These are phyloP conservation scores for Sporisorium graminicola DNA, from an alignment of 1,284 basidiomycete species.

Conservation along the genomic window DNA sequence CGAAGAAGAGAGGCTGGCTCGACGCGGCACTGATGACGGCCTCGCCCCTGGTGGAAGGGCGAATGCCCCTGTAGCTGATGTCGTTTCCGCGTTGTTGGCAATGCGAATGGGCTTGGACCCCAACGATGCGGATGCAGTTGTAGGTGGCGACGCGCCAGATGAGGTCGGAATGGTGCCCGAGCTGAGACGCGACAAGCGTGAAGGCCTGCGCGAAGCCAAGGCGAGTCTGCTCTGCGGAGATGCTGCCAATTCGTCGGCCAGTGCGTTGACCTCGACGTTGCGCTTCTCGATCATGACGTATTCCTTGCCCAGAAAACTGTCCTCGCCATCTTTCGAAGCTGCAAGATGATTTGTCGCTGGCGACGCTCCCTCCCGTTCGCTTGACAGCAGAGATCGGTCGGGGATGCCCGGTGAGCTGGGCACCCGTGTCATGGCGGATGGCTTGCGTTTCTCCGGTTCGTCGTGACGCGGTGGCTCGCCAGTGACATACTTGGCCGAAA, in stretches of 20 bases:
- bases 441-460: constrained; percentile 16
- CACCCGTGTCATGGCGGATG: constrained; percentile 13
- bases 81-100: constrained; percentile 14
- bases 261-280: constrained; percentile 74
- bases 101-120: constrained; percentile 29
- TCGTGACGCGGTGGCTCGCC: constrained; percentile 33
- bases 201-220: constrained; percentile 44
- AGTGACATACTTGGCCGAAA: constrained; percentile 49
- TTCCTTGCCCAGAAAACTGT: constrained; percentile 70
- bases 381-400: constrained; percentile 16
- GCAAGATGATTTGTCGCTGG: constrained; percentile 1
- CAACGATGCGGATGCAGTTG: constrained; percentile 10
- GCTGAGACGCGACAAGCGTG: constrained; percentile 47
- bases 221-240: constrained; percentile 40
- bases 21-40: constrained; percentile 43
- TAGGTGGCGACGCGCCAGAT: constrained; percentile 25
- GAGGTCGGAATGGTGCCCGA: constrained; percentile 22
- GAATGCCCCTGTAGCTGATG: constrained; percentile 48
- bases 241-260: constrained; percentile 72
- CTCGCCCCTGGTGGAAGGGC: constrained; percentile 56
- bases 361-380: constrained; percentile 12
- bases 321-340: constrained; percentile 32
- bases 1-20: constrained; percentile 50
- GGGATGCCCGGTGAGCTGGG: constrained; percentile 40
- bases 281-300: constrained; percentile 76